Conservation (phyloP, 208 protist species). For the Leishmania arabica region DNA sequence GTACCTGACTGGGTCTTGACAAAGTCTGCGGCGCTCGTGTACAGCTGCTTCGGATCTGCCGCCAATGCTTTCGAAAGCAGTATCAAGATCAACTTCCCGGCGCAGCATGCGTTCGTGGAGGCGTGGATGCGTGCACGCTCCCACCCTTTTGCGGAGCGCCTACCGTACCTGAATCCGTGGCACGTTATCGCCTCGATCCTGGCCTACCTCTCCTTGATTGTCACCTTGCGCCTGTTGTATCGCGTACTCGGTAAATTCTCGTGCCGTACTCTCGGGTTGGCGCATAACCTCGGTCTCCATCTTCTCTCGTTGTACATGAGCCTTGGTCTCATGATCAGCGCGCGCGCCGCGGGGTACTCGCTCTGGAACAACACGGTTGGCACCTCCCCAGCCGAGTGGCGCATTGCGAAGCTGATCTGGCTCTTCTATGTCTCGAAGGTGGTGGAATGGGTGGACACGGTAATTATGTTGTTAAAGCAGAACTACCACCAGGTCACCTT, state of each 20-base stretch:
- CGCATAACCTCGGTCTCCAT: slow-evolving; percentile 74
- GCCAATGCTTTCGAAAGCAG: slow-evolving; percentile 35
- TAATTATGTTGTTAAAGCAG: slow-evolving; percentile 75
- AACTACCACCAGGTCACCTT: slow-evolving; percentile 82
- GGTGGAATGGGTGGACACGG: slow-evolving; percentile 78
- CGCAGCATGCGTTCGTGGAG: slow-evolving; percentile 18
- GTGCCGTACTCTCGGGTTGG: slow-evolving; percentile 45
- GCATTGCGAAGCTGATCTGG: slow-evolving; percentile 74
- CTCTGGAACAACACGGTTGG: slow-evolving; percentile 74
- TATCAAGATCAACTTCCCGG: slow-evolving; percentile 34
- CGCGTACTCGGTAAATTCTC: slow-evolving; percentile 56
- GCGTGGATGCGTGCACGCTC: slow-evolving; percentile 19
- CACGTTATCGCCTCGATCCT: slow-evolving; percentile 45
- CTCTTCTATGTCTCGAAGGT: slow-evolving; percentile 84
- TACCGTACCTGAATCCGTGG: slow-evolving; percentile 62
- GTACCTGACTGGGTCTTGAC: slow-evolving; percentile 59
- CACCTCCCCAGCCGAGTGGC: slow-evolving; percentile 43
- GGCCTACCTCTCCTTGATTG: slow-evolving; percentile 47
- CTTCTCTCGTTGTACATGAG: slow-evolving; percentile 78
- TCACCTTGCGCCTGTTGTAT: slow-evolving; percentile 31
- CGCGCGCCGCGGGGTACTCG: slow-evolving; percentile 60
- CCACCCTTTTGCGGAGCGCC: slow-evolving; percentile 57
- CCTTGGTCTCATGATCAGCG: slow-evolving; percentile 58
- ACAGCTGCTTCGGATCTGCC: slow-evolving; percentile 30
- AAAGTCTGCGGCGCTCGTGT: slow-evolving; percentile 25